Base-by-base conservation (phyloP, 2,329 filamentous ascomycete species). In the Neopestalotiopsis sp. region DNA sequence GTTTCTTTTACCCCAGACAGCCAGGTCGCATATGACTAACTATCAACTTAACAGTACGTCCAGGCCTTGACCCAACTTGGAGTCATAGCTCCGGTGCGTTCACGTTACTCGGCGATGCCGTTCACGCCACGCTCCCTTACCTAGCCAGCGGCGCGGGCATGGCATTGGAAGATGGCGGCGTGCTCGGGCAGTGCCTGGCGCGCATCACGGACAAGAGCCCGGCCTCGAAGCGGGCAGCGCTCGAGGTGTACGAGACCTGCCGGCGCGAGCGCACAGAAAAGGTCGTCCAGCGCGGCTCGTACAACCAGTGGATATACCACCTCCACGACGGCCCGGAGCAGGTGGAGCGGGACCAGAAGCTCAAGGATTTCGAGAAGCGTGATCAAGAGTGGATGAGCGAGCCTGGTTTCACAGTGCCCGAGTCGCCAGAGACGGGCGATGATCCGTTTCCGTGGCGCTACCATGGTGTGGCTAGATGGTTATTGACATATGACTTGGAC, bases 121-220 rank as follows among this genome's bases (percentile, higher is more conserved):
- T 89, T 2, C 89, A 92, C 70, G 89, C 90, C 0, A 91, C 88
- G 0, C 80, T 92, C 0, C 90, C 90, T 0, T 92, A 92, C 74
- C 80, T 90, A 0, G 87, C 88, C 1, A 76, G 69, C 42, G 83
- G 87, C 2, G 88, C 88, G 0, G 88, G 88, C 2, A 90, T 90
- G 88, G 84, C 85, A 4, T 80, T 90, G 1, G 89, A 91, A 75
- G 89, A 91, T 67, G 88, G 82, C 0, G 86, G 86, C 2, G 86
- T 89, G 0, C 80, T 90, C 0, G 88, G 89, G 0, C 78, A 89
- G 59, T 88, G 86, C 67, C 81, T 90, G 0, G 82, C 82, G 0
- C 81, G 82, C 4, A 71, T 88, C 1, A 81, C 79, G 0, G 79
- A 82, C 45, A 79, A 77, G 68, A 82, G 81, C 0, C 72, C 79